These are phyloP conservation scores for Colletotrichum simmondsii DNA, from an alignment of 2,329 filamentous ascomycete species.

Conservation along the genomic window DNA sequence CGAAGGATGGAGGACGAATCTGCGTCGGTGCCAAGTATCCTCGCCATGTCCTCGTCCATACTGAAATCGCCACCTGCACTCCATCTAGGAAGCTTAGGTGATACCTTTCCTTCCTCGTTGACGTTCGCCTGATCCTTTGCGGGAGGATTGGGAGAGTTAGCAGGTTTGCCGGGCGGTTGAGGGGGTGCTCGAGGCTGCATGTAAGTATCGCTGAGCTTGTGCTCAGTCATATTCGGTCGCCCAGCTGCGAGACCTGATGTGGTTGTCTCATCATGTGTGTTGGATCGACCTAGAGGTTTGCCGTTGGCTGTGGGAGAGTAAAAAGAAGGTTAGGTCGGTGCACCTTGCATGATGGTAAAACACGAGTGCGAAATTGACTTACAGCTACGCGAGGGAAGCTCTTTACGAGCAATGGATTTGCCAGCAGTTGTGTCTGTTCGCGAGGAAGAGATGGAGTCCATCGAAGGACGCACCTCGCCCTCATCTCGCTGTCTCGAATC, in stretches of 20 bases:
- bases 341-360: constrained; percentile 34
- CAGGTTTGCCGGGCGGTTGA: constrained; percentile 54
- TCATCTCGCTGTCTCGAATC: constrained; percentile 69
- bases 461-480: constrained; percentile 56
- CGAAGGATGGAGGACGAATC: constrained; percentile 83
- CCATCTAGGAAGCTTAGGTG: constrained; percentile 77
- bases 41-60: constrained; percentile 94
- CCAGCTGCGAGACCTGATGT: constrained; percentile 31
- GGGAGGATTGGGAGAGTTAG: constrained; percentile 48
- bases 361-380: constrained; percentile 40
- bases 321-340: constrained; percentile 36
- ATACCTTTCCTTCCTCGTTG: constrained; percentile 58
- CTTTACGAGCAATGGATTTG: constrained; percentile 73
- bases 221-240: constrained; percentile 47
- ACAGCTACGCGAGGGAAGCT: constrained; percentile 63
- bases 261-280: constrained; percentile 39
- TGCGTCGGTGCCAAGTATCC: constrained; percentile 84
- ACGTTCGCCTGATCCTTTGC: constrained; percentile 61
- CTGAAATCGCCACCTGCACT: constrained; percentile 88
- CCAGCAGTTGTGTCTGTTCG: constrained; percentile 49
- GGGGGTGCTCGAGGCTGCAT: constrained; percentile 69
- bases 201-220: constrained; percentile 63
- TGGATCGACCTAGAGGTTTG: constrained; percentile 39
- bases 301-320: constrained; percentile 47
- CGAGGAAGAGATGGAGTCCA: constrained; percentile 54